Conservation (phyloP, 208 protist species). For the Zelonia costaricensis region DNA sequence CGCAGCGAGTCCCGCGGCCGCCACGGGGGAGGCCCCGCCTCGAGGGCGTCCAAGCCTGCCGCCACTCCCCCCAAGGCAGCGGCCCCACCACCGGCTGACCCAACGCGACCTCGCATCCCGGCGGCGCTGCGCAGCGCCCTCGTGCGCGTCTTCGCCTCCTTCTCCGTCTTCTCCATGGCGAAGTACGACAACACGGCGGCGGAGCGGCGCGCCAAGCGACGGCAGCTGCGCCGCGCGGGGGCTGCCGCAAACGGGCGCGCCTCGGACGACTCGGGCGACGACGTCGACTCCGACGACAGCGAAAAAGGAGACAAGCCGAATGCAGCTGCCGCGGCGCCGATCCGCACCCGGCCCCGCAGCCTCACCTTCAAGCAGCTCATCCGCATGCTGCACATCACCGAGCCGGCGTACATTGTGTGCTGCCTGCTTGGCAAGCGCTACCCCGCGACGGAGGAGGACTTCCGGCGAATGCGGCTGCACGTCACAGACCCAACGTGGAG, state of each 20-base stretch:
- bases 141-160: constrained; percentile 82
- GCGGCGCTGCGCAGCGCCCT: constrained; percentile 86
- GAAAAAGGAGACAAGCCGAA: not conserved
- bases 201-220: constrained; percentile 40
- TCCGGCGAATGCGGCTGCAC: constrained; percentile 45
- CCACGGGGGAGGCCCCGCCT: no score
- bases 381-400: constrained; percentile 79
- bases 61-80: no score
- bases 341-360: not conserved
- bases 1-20: no score
- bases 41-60: no score
- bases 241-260: not conserved
- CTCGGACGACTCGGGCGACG: not conserved
- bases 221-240: not conserved
- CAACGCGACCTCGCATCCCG: constrained; percentile 45
- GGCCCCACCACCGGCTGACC: not conserved
- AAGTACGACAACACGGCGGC: constrained; percentile 95
- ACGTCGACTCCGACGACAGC: constrained; percentile 2
- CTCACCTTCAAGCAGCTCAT: constrained; percentile 85
- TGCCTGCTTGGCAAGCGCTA: constrained; percentile 95
- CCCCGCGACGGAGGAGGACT: constrained; percentile 76
- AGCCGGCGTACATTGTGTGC: constrained; percentile 84
- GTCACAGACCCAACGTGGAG: constrained; percentile 20
- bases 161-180: constrained; percentile 91
- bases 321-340: not conserved